Evolutionary conservation across 768 basidiomycete species (phyloP), one percentile per base, ranked within the genome.

Genomic region (Coprinopsis sp.): DNA sequence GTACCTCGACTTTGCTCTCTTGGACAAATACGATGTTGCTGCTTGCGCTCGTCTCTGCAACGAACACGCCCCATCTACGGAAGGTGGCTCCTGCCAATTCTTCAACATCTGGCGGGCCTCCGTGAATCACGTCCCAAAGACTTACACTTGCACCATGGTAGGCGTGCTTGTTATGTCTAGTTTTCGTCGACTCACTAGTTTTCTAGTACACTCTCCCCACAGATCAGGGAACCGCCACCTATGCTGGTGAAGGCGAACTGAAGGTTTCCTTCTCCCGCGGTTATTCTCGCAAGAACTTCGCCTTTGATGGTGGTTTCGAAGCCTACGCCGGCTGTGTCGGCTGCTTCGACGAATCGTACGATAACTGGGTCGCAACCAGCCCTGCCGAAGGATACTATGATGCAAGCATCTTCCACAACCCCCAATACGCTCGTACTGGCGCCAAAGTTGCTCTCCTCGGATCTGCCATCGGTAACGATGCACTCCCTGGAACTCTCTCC

Each of bases 21-120:
- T 76, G 14, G 69, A 71, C 50, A 59, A 64, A 40, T 77, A 77
- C 52, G 74, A 76, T 47, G 70, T 71, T 38, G 51, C 64, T 6
- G 70, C 71, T 2, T 77, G 74, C 40, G 70, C 75, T 13, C 55
- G 57, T 12, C 61, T 68, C 21, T 77, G 75, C 54, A 74, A 72
- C 46, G 60, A 60, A 13, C 68, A 72, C 25, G 68, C 62, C 5
- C 60, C 69, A 2, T 71, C 74, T 48, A 51, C 59, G 5, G 50
- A 50, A 25, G 73, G 73, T 19, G 75, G 74, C 29, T 65, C 64
- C 3, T 77, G 75, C 58, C 66, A 69, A 44, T 77, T 65, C 63
- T 74, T 77, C 60, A 77, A 77, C 51, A 76, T 77, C 61, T 77
- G 73, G 74, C 69, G 73, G 23, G 74, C 73, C 10, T 58, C 74